Conservation (phyloP, 1,139 yeast species). For the Yueomyces sp. region DNA sequence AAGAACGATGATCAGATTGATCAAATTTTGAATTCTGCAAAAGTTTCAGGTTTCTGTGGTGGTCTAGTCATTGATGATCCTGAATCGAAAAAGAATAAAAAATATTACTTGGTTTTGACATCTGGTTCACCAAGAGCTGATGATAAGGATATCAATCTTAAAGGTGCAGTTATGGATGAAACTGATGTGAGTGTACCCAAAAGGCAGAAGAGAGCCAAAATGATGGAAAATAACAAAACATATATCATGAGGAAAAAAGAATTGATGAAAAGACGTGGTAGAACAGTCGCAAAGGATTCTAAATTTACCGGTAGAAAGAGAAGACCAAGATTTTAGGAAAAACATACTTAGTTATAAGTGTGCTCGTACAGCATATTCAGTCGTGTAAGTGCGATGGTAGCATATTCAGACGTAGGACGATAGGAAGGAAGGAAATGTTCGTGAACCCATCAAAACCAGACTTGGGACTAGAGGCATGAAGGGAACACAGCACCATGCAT, state of each 20-base stretch:
- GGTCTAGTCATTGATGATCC: constrained; percentile 92
- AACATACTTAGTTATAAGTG: too few species aligned
- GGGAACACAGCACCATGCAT: too few species aligned
- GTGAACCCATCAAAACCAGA: too few species aligned
- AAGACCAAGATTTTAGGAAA: constrained; percentile 55
- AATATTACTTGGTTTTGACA: constrained; percentile 77
- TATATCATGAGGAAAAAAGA: constrained; percentile 88
- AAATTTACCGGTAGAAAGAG: constrained; percentile 91
- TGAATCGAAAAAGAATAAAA: constrained; percentile 81
- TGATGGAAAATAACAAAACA: constrained; percentile 63
- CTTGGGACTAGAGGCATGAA: too few species aligned
- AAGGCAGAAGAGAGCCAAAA: constrained; percentile 30
- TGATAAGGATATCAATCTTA: constrained; percentile 37
- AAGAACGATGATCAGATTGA: constrained; percentile 77
- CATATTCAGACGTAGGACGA: too few species aligned
- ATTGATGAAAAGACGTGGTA: constrained; percentile 83
- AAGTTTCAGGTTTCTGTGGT: constrained; percentile 91
- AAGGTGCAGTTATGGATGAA: constrained; percentile 68
- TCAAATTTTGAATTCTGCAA: constrained; percentile 70
- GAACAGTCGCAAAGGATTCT: constrained; percentile 77
- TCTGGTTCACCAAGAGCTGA: constrained; percentile 53
- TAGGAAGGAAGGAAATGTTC: too few species aligned
- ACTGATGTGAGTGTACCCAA: constrained; percentile 39
- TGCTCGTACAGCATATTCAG: too few species aligned
- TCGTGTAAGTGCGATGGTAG: too few species aligned